These are phyloP conservation scores for Salvia splendens DNA, from an alignment of 257 asterid genomes.

Conservation along the genomic window DNA sequence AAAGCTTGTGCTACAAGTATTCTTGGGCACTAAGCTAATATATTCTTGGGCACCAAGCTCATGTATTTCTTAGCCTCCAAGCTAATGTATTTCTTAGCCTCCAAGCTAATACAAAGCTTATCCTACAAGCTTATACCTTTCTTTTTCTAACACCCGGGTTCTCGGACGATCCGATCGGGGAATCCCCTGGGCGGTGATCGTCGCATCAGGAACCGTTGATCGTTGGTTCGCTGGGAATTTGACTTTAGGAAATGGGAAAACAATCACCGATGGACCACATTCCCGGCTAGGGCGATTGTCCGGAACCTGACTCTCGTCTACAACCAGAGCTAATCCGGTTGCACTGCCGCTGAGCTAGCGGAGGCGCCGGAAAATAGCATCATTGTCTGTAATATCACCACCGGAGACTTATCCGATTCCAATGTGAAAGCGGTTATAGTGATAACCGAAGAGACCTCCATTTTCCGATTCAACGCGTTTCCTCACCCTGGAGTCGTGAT, in stretches of 20 bases:
- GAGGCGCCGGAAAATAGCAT: slow-evolving; percentile 16
- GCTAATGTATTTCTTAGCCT: too few relatives aligned
- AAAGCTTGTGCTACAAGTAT: too few relatives aligned
- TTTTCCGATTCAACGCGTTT: slow-evolving; percentile 21
- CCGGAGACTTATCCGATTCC: slow-evolving; percentile 12
- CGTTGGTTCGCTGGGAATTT: slow-evolving; percentile 41
- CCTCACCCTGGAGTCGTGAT: slow-evolving; percentile 42
- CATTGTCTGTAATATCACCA: slow-evolving; percentile 27
- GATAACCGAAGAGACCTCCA: slow-evolving; percentile 29
- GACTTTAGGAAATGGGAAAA: slow-evolving; percentile 41
- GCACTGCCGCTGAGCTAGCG: slow-evolving; percentile 12
- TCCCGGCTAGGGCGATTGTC: slow-evolving; percentile 30
- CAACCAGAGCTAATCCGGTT: slow-evolving; percentile 23
- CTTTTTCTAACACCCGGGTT: too few relatives aligned
- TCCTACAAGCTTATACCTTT: too few relatives aligned
- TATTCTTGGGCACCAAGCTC: too few relatives aligned
- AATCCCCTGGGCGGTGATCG: slow-evolving; percentile 44
- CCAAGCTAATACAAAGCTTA: too few relatives aligned
- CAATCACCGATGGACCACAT: slow-evolving; percentile 36
- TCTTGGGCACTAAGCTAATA: too few relatives aligned
- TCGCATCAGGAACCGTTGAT: slow-evolving; percentile 40
- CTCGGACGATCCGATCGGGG: slow-evolving; percentile 25
- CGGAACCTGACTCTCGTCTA: slow-evolving; percentile 20
- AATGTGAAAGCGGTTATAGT: slow-evolving; percentile 33
- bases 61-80: too few relatives aligned